phyloP scores from a whole-genome alignment of 768 basidiomycete species.

The Brasilioporus rufonigricans region DNA sequence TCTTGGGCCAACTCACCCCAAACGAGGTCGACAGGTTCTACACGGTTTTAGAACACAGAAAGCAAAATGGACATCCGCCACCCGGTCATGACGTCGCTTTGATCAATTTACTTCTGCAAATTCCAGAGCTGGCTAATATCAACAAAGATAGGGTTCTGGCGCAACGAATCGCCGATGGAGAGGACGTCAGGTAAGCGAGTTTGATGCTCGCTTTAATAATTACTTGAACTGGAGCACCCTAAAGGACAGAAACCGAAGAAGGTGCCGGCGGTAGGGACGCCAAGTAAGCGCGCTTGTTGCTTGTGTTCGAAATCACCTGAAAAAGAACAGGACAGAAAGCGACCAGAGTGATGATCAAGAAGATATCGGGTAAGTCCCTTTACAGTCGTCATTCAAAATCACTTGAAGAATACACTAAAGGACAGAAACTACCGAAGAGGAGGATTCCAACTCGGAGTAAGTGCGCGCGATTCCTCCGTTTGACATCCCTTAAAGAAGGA shows the following conservation, averaged over 20 bases:
- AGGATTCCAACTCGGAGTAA: neutral
- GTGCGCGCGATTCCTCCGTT: neutral
- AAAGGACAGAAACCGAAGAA: neutral
- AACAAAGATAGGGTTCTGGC: conserved; percentile 26
- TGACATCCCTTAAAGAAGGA: neutral
- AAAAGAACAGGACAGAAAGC: neutral
- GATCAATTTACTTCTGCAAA: conserved; percentile 26
- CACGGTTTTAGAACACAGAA: conserved; percentile 2
- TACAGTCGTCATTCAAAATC: neutral
- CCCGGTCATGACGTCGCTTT: conserved; percentile 27
- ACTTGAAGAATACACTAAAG: neutral
- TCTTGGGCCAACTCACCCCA: conserved; percentile 19
- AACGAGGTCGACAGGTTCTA: conserved; percentile 19
- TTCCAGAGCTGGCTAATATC: conserved; percentile 11
- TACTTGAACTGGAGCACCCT: neutral
- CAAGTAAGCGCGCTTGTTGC: neutral
- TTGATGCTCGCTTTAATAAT: neutral
- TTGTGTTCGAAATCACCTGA: neutral
- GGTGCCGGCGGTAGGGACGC: neutral
- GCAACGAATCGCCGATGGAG: conserved; percentile 9
- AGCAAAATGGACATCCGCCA: neutral
- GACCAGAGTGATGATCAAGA: neutral
- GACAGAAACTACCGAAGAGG: neutral
- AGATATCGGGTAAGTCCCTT: neutral
- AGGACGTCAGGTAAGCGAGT: neutral